phyloP scores from a whole-genome alignment of 1,284 basidiomycete genomes.

The Rhodotorula sp. region DNA sequence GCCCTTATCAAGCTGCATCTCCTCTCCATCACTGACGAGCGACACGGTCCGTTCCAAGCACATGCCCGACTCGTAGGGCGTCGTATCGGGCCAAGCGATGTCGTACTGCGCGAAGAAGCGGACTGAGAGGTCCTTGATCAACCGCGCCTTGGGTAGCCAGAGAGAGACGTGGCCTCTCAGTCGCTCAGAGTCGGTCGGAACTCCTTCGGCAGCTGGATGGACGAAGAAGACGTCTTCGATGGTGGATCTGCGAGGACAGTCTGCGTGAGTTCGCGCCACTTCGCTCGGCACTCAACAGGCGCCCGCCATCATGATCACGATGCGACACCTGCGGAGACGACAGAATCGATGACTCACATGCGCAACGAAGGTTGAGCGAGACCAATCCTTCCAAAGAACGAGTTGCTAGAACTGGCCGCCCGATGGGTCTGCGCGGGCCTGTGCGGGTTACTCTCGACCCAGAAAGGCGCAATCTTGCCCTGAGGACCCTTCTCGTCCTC shows the following conservation, averaged over 20 bases:
- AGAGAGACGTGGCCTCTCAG: constrained; percentile 19
- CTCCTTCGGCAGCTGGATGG: constrained; percentile 12
- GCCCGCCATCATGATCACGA: neutral
- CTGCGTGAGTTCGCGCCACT: neutral
- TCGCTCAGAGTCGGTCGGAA: constrained; percentile 20
- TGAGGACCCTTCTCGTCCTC: too few relatives aligned
- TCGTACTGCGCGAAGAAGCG: constrained; percentile 17
- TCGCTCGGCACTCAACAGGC: too few relatives aligned
- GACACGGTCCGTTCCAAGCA: constrained; percentile 29
- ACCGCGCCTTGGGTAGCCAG: constrained; percentile 20
- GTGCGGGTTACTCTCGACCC: too few relatives aligned
- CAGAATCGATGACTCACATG: neutral
- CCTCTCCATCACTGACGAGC: constrained; percentile 20
- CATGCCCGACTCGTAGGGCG: constrained; percentile 26
- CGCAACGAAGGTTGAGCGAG: constrained; percentile 19
- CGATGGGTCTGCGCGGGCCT: neutral
- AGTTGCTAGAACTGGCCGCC: neutral
- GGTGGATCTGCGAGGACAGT: constrained; percentile 1
- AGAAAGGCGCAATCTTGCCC: too few relatives aligned
- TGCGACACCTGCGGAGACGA: neutral
- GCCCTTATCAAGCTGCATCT: constrained; percentile 27
- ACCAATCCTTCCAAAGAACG: constrained; percentile 13
- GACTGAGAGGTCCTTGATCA: constrained; percentile 20
- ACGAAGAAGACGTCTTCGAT: constrained; percentile 30
- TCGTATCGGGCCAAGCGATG: constrained; percentile 26